A percentile compares a stretch with the other conserved stretches of the same genome.
Evolutionary conservation across 352 stramenopile genomes (phyloP).

Genomic region (Globisporangium abappressorium): DNA sequence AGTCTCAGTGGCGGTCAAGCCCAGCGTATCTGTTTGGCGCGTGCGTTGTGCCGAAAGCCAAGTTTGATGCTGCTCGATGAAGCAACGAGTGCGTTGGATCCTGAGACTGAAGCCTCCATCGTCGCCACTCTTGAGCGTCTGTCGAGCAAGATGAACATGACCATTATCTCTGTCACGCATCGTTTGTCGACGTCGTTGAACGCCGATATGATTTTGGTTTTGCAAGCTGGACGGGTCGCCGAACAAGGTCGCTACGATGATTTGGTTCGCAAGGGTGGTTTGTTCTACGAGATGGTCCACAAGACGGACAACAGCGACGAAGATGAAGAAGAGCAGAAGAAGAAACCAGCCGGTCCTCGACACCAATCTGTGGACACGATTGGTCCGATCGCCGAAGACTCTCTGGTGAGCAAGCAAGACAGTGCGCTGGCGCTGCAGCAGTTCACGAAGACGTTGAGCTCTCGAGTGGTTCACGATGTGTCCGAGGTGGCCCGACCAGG

Average conservation of each 20-base stretch:
- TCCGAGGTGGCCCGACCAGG: constrained; percentile 35
- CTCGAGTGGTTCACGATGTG: constrained; percentile 61
- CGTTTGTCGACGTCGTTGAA: constrained; percentile 81
- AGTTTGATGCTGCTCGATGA: constrained; percentile 83
- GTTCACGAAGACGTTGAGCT: constrained; percentile 81
- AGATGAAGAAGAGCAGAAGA: constrained; percentile 37
- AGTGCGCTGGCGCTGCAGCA: constrained; percentile 75
- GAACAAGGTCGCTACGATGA: constrained; percentile 78
- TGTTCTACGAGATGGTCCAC: constrained; percentile 87
- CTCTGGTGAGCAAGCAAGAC: constrained; percentile 41
- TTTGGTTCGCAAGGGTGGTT: constrained; percentile 57
- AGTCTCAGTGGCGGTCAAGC: constrained; percentile 85
- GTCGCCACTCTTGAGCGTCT: constrained; percentile 78
- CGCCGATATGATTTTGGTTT: constrained; percentile 78
- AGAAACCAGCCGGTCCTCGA: constrained; percentile 24
- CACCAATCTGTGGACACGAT: constrained; percentile 40
- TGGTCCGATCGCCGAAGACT: constrained; percentile 35
- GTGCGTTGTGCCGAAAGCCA: constrained; percentile 74
- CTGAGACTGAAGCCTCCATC: constrained; percentile 84
- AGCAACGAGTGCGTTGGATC: constrained; percentile 84
- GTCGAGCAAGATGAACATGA: constrained; percentile 85
- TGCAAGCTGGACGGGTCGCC: constrained; percentile 71
- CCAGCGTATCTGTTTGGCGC: constrained; percentile 82
- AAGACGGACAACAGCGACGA: constrained; percentile 59
- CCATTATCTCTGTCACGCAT: constrained; percentile 88